Conservation (phyloP, 768 basidiomycete species). For the Punctularia strigosozonata region DNA sequence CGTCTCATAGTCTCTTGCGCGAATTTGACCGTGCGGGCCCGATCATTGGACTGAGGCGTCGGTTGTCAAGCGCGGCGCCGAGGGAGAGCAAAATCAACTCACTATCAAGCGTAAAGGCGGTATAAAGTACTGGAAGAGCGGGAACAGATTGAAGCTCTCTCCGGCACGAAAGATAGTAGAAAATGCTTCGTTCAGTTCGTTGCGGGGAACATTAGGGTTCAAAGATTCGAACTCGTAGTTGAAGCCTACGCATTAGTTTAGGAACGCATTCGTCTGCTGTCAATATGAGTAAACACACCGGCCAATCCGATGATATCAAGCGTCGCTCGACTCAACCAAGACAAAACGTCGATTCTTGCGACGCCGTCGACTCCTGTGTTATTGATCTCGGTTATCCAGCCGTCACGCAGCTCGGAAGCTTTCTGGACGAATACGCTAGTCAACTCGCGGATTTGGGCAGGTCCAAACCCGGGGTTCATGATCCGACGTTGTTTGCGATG, state of each 20-base stretch:
- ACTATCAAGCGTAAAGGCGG: conserved; percentile 29
- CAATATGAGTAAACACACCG: conserved; percentile 4
- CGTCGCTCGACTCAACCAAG: conserved; percentile 11
- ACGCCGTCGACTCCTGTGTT: conserved; percentile 2
- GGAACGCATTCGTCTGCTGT: neutral
- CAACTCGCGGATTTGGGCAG: conserved; percentile 12
- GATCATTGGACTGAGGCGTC: conserved; percentile 12
- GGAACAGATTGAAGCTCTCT: conserved; percentile 11
- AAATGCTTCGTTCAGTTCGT: conserved; percentile 23
- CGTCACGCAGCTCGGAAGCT: conserved; percentile 16
- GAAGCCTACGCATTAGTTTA: conserved; percentile 19
- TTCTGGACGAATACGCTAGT: conserved; percentile 11
- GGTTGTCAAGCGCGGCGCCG: neutral
- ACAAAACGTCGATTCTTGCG: conserved; percentile 5
- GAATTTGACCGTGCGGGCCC: conserved; percentile 8
- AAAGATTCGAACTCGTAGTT: conserved; percentile 24
- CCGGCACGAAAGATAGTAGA: conserved; percentile 16
- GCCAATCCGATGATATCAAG: conserved; percentile 15
- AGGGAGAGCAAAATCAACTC: conserved; percentile 5
- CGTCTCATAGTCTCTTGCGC: conserved; percentile 31
- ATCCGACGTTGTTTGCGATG: neutral
- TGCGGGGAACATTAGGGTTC: conserved; percentile 11
- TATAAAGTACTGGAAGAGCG: conserved; percentile 21
- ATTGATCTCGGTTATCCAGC: conserved; percentile 11
- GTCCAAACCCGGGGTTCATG: conserved; percentile 15